Percentiles rank a stretch among this genome's conserved stretches.
phyloP scores from a whole-genome alignment of 176 grass and related monocot genomes.

The Guadua angustifolia region DNA sequence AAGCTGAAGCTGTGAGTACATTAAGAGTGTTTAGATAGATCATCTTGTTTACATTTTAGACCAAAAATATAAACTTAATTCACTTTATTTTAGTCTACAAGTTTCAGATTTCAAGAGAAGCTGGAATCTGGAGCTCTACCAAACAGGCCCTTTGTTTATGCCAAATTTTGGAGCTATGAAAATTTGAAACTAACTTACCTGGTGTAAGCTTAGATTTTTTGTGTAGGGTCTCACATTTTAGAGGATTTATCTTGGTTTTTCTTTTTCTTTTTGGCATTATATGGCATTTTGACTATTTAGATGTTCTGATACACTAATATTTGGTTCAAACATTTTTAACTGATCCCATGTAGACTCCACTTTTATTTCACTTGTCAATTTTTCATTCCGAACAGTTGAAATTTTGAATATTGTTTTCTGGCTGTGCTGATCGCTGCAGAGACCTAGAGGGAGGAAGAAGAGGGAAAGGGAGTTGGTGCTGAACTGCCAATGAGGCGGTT shows the following conservation, averaged over 20 bases:
- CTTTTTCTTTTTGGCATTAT: not conserved
- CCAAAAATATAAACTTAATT: too few relatives aligned
- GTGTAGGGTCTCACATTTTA: not conserved
- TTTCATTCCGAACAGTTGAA: constrained; percentile 11
- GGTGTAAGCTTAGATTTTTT: too few relatives aligned
- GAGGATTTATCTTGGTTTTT: not conserved
- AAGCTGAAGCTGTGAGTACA: too few relatives aligned
- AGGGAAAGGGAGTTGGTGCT: constrained; percentile 60
- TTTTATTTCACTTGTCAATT: constrained; percentile 11
- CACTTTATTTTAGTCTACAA: too few relatives aligned
- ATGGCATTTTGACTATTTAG: not conserved
- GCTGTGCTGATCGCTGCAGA: constrained; percentile 64
- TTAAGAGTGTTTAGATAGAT: too few relatives aligned
- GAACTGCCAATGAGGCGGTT: constrained; percentile 36
- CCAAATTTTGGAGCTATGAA: too few relatives aligned
- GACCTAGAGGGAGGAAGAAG: constrained; percentile 69
- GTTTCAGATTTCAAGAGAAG: too few relatives aligned
- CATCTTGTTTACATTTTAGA: too few relatives aligned
- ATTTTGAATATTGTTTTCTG: constrained; percentile 41
- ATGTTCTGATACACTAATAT: not conserved
- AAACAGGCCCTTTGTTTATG: too few relatives aligned
- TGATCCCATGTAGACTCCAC: not conserved
- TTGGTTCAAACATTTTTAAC: not conserved
- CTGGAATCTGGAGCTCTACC: too few relatives aligned
- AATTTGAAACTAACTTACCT: too few relatives aligned